Base-by-base conservation (phyloP, 163 green algal genomes). In the Picocystis sp. region DNA sequence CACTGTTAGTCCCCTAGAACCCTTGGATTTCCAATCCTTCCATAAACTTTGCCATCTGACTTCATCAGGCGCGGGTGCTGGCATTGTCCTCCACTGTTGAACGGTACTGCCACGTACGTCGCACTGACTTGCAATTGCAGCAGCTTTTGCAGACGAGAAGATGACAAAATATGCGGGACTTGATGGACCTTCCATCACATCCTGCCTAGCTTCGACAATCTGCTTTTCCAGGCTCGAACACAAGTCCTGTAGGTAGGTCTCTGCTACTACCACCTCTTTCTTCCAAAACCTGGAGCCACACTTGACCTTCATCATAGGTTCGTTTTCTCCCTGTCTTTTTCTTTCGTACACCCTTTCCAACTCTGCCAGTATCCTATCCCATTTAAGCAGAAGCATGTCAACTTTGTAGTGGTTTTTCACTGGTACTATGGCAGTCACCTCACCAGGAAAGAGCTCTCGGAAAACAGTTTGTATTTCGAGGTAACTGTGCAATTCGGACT, bases 171-270 rank as follows among this genome's bases (percentile, higher is more conserved):
- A 38, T 38, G 29, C 29, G 5, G 29, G 29, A 8, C 29, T 12
- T 12, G 29, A 38, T 8, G 5, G 29, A 8, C 29, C 29, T 38
- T 38, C 29, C 5, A 8, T 38, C 5, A 8, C 29, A 38, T 38
- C 29, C 8, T 8, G 29, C 8, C 29, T 38, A 12, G 29, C 29
- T 5, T 5, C 35, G 74, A 47, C 9, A 81, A 21, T 23, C 48
- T 35, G 9, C 69, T 90, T 77, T 53, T 90, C 80, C 15, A 79
- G 80, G 1, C 78, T 79, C 23, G 80, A 79, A 2, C 78, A 78
- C 25, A 62, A 34, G 14, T 38, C 60, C 8, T 58, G 51, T 22
- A 55, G 33, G 29, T 12, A 10, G 23, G 35, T 29, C 11, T 12
- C 15, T n/a, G 52, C n/a, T 13, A 17, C 50, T 5, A 21, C 14